phyloP scores from a whole-genome alignment of 345 rosid species.

The Microcos paniculata region DNA sequence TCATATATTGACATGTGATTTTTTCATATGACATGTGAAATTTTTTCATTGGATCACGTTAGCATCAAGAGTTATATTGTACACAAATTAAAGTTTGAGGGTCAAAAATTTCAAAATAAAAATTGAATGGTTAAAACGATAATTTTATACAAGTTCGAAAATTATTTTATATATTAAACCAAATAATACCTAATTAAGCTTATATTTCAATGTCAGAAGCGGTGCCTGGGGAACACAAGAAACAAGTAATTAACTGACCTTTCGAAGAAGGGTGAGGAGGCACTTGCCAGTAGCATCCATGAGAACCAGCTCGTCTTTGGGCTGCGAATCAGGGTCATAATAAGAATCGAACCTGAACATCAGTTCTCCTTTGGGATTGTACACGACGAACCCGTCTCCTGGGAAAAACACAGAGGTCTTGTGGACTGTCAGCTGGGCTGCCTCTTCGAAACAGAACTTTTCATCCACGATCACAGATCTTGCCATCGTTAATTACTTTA shows the following conservation, averaged over 20 bases:
- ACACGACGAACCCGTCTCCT: conserved; percentile 40
- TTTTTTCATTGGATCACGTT: no score
- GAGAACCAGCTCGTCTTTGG: conserved; percentile 41
- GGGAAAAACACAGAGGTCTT: conserved; percentile 40
- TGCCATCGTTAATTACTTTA: neutral
- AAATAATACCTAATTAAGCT: neutral
- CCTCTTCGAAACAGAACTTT: conserved; percentile 31
- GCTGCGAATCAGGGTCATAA: conserved; percentile 20
- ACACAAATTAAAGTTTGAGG: no score
- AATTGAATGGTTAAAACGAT: no score
- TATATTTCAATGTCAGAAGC: neutral
- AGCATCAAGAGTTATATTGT: no score
- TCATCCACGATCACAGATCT: conserved; percentile 25
- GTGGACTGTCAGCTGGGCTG: conserved; percentile 32
- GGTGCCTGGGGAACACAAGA: no score
- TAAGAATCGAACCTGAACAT: conserved; percentile 38
- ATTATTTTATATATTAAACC: no score
- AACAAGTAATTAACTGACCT: conserved; percentile 27
- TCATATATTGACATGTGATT: no score
- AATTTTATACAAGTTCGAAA: no score
- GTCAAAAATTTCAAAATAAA: no score
- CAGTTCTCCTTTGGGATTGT: conserved; percentile 25
- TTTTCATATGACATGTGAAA: no score
- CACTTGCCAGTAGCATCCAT: conserved; percentile 44
- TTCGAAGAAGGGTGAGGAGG: conserved; percentile 40